Evolutionary conservation across 495 filamentous ascomycete genomes (phyloP).

Genomic region (Cercophora scortea): DNA sequence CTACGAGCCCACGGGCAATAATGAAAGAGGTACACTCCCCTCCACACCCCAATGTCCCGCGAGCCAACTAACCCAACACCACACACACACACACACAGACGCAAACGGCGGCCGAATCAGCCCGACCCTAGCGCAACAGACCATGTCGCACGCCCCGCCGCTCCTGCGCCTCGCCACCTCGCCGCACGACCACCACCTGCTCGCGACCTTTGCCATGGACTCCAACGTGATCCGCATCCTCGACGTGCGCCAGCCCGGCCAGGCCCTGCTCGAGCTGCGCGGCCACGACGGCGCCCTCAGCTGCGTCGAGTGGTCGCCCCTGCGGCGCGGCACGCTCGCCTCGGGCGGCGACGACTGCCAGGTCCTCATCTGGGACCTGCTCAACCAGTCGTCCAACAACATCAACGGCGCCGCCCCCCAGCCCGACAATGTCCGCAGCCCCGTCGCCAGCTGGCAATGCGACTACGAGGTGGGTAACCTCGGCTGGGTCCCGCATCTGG

Average conservation of each 20-base stretch:
- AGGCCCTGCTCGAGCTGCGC: slow-evolving; percentile 86
- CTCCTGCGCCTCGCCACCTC: slow-evolving; percentile 85
- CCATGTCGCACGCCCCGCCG: slow-evolving; percentile 73
- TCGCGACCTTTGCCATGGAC: slow-evolving; percentile 94
- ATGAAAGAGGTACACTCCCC: slow-evolving; percentile 58
- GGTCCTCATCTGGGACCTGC: slow-evolving; percentile 88
- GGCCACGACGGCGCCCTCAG: slow-evolving; percentile 84
- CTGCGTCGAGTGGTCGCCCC: slow-evolving; percentile 92
- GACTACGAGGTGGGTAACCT: slow-evolving; percentile 95
- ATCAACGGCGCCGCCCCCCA: slow-evolving; percentile 36
- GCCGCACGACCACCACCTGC: slow-evolving; percentile 88
- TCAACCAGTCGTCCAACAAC: slow-evolving; percentile 54
- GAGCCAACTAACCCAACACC: background rate
- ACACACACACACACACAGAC: slow-evolving; percentile 18
- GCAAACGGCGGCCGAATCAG: slow-evolving; percentile 44
- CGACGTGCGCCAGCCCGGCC: slow-evolving; percentile 92
- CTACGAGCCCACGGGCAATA: slow-evolving; percentile 89
- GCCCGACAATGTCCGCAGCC: slow-evolving; percentile 55
- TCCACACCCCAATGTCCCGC: background rate
- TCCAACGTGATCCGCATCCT: slow-evolving; percentile 89
- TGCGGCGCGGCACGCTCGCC: slow-evolving; percentile 76
- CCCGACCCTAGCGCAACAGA: slow-evolving; percentile 63
- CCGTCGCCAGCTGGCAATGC: slow-evolving; percentile 83
- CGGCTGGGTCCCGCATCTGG: slow-evolving; percentile 82
- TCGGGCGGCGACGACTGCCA: slow-evolving; percentile 88